Evolutionary conservation across 2,329 filamentous ascomycete species (phyloP), one percentile per base, ranked within the genome.

Genomic region (Stachybotrys elegans): DNA sequence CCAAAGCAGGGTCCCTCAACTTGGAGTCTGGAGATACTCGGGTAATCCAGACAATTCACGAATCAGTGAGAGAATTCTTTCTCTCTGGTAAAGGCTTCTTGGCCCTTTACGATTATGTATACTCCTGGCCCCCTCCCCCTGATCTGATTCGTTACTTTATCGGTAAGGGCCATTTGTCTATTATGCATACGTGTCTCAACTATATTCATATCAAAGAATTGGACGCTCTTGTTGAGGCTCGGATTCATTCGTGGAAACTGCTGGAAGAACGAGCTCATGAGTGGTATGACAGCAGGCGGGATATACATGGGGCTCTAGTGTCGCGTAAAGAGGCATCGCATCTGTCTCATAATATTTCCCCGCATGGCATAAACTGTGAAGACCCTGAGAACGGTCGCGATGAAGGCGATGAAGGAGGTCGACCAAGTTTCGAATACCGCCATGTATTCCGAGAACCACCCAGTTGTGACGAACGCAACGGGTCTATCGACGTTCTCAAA

Each of bases 121-220:
- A n/a, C n/a, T n/a, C 0, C 5, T 54, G 0, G 34, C 37, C 9
- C 14, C 29, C 25, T 29, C 25, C 9, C 25, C n/a, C 25, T 9
- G 20, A 2, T 0, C 17, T 31, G 1, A n/a, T 3, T 8, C 4
- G 0, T 1, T 4, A 35, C 11, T n/a, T 22, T 2, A 19, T 51
- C 1, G 9, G 7, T 3, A 12, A 23, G 0, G 48, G 47, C 2
- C 50, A 54, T 22, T 5, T 40, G 2, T 39, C 40, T 0, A 51
- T 51, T 4, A 36, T 37, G 1, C 4, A 16, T 4, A 53, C 50
- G 1, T 52, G 45, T 3, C 13, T 54, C 2, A 32, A 45, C 4
- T 54, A 53, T 17, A 3, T 54, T 1, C 2, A 21, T 2, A 48
- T 54, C 2, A 16, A 36, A 0, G 51, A 54, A 12, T 9, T 54